Evolutionary conservation across 23 red algal genomes (phyloP).

Genomic region (Cyanidioschyzon merolae): DNA sequence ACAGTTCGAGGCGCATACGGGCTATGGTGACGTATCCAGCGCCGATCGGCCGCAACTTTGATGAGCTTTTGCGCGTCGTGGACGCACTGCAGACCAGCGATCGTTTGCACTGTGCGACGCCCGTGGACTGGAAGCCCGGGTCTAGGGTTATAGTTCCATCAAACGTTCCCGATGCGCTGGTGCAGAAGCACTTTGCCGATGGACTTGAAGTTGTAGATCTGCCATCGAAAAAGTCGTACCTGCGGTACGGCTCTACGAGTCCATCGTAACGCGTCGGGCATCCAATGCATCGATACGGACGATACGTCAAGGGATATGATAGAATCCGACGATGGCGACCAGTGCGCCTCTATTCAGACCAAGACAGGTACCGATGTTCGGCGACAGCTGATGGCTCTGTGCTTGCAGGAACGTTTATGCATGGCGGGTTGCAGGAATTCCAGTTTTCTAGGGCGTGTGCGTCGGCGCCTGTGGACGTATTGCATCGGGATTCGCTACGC

Average conservation of each 20-base stretch:
- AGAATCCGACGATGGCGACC: too few relatives aligned
- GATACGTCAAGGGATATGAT: too few relatives aligned
- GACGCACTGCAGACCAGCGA: slow-evolving; percentile 52
- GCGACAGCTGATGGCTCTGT: too few relatives aligned
- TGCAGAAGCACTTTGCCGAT: slow-evolving; percentile 37
- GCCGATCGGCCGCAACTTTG: slow-evolving; percentile 58
- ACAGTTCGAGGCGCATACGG: slow-evolving; percentile 40
- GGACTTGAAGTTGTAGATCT: slow-evolving; percentile 20
- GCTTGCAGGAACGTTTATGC: too few relatives aligned
- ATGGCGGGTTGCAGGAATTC: too few relatives aligned
- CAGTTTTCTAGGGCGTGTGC: too few relatives aligned
- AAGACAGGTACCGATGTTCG: too few relatives aligned
- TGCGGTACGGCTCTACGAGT: not conserved
- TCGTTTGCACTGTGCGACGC: slow-evolving; percentile 39
- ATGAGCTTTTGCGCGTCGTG: slow-evolving; percentile 61
- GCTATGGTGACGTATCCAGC: slow-evolving; percentile 50
- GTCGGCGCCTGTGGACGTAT: too few relatives aligned
- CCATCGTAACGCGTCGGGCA: too few relatives aligned
- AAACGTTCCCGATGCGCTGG: slow-evolving; percentile 39
- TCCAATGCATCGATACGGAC: too few relatives aligned
- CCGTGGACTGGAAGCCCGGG: slow-evolving; percentile 61
- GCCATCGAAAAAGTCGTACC: slow-evolving; percentile 4
- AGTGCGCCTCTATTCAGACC: too few relatives aligned
- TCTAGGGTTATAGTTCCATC: slow-evolving; percentile 40
- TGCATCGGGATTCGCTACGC: too few relatives aligned